Evolutionary conservation across 768 basidiomycete genomes (phyloP).

Genomic region (Aureoboletus auriporus): DNA sequence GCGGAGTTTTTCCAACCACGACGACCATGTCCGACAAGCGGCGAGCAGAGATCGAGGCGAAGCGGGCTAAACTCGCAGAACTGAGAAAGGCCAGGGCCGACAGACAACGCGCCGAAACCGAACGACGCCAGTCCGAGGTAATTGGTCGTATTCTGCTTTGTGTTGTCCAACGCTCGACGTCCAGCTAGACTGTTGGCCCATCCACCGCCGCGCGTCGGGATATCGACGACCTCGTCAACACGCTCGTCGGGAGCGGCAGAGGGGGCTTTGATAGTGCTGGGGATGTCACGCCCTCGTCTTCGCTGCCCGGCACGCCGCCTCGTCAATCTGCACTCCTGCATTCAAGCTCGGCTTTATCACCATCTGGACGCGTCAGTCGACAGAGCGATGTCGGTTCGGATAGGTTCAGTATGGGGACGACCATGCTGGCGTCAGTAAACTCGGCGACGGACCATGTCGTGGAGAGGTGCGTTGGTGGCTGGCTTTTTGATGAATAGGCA

Average conservation of each 20-base stretch:
- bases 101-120: conserved; percentile 53
- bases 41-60: conserved; percentile 86
- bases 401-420: conserved; percentile 39
- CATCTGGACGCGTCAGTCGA: conserved; percentile 64
- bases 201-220: conserved; percentile 46
- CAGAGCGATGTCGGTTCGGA: conserved; percentile 64
- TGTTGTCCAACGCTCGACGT: background rate
- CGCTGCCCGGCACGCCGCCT: conserved; percentile 68
- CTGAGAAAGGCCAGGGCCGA: conserved; percentile 75
- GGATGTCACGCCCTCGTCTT: conserved; percentile 66
- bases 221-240: conserved; percentile 68
- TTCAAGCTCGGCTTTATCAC: conserved; percentile 34
- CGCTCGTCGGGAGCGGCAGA: conserved; percentile 45
- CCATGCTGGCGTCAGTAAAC: conserved; percentile 44
- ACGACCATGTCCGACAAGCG: conserved; percentile 58
- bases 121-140: conserved; percentile 31
- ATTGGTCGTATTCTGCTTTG: background rate
- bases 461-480: conserved; percentile 51
- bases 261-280: conserved; percentile 51
- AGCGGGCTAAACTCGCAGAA: conserved; percentile 82
- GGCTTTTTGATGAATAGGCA: background rate
- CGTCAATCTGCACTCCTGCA: conserved; percentile 35
- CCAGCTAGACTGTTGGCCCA: conserved; percentile 35
- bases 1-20: too few species aligned
- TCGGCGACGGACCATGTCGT: conserved; percentile 65